These are phyloP conservation scores for Nakazawaea pomicola DNA, from an alignment of 805 yeast genomes.

Conservation along the genomic window DNA sequence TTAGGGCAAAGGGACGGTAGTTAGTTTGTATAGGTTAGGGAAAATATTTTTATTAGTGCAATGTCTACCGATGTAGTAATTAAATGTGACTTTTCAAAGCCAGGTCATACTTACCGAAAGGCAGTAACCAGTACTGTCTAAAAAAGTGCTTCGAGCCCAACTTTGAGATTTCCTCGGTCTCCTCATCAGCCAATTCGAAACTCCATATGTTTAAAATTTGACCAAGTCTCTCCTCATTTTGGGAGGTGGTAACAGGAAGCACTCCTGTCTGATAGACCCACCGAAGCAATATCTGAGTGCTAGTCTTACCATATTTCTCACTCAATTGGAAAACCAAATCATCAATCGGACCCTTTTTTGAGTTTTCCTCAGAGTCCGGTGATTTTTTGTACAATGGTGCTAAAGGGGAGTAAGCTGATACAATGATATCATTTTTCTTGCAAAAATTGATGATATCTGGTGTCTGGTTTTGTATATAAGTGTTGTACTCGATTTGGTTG, in stretches of 20 bases:
- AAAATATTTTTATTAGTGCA: too few species aligned
- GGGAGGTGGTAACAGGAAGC: slow-evolving; percentile 42
- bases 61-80: too few species aligned
- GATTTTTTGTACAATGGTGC: slow-evolving; percentile 53
- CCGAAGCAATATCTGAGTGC: slow-evolving; percentile 58
- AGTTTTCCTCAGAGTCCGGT: slow-evolving; percentile 21
- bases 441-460: slow-evolving; percentile 50
- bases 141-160: slow-evolving; percentile 22
- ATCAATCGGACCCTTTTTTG: slow-evolving; percentile 31
- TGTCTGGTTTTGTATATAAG: slow-evolving; percentile 59
- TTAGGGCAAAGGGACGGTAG: not conserved
- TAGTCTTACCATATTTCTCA: slow-evolving; percentile 49
- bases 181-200: slow-evolving; percentile 27
- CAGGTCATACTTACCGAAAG: slow-evolving; percentile 16
- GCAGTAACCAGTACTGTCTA: slow-evolving; percentile 21
- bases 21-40: not conserved
- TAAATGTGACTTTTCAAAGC: not conserved
- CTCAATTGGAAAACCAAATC: slow-evolving; percentile 34
- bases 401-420: slow-evolving; percentile 78
- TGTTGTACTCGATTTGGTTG: slow-evolving; percentile 75
- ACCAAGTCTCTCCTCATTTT: slow-evolving; percentile 34
- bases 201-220: slow-evolving; percentile 30
- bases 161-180: slow-evolving; percentile 22
- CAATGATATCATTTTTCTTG: slow-evolving; percentile 40
- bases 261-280: slow-evolving; percentile 54